Evolutionary conservation across 2,329 filamentous ascomycete genomes (phyloP), one percentile per base, ranked within the genome.

Genomic region (Calonectria ilicicola): DNA sequence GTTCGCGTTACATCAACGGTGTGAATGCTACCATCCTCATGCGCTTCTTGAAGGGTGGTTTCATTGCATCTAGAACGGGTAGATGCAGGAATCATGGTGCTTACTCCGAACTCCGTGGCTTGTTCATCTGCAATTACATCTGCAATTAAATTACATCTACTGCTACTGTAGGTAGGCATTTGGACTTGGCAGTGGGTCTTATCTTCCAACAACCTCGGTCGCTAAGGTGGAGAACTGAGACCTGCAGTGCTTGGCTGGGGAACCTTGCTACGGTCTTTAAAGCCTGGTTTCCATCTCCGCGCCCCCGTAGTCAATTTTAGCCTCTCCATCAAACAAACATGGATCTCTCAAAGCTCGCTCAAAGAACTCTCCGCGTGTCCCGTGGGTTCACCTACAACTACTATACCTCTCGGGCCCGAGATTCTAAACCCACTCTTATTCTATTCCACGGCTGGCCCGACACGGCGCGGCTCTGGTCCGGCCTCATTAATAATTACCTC

Each of bases 401-500:
- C 53, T 60, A 60, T 21, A 60, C 76, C 9, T 78, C 78, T 1
- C 73, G 78, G 17, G 77, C 81, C 23, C 76, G 79, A 32, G 32
- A 62, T 46, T 71, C 77, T 64, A 75, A 78, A 69, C 80, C 82
- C 3, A 82, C 84, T 2, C 77, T 86, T 47, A 72, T 87, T 15
- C 82, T 88, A 27, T 78, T 85, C 21, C 89, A 82, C 29, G 53
- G 53, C 9, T 60, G 53, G 53, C 53, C 53, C 21, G 53, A 60
- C 32, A 8, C 53, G 32, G 53, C 53, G 3, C 53, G 14, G 32
- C 53, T 60, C 7, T 60, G 53, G 53, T 21, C 53, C 4, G 53
- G 53, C 14, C 35, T 60, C 29, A 17, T 60, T 15, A 60, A 81
- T 40, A 74, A 83, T 27, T 80, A 88, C 10, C 81, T 84, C n/a